Conservation (phyloP, 257 asterid genomes). For the Lycium ferocissimum region DNA sequence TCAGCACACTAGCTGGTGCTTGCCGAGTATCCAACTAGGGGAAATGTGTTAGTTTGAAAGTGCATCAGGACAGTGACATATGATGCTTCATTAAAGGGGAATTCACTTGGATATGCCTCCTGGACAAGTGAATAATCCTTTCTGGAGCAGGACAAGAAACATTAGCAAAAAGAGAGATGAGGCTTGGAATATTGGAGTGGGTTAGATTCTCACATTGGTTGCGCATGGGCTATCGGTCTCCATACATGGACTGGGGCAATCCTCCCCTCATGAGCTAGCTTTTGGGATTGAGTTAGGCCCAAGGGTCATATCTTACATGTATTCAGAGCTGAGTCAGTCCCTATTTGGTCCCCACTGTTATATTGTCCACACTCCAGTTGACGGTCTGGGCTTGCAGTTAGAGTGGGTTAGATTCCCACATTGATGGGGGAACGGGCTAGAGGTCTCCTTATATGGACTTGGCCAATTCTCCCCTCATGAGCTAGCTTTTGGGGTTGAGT, state of each 20-base stretch:
- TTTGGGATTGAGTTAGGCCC: not conserved
- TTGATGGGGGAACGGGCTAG: no score
- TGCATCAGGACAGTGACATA: not conserved
- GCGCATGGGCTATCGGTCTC: not conserved
- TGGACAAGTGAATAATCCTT: not conserved
- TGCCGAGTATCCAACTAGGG: not conserved
- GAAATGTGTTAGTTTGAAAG: not conserved
- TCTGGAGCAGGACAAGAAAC: not conserved
- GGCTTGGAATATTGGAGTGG: not conserved
- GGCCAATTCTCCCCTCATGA: not conserved
- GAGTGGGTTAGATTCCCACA: no score
- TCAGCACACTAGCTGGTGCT: not conserved
- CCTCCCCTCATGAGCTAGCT: not conserved
- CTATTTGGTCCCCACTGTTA: no score
- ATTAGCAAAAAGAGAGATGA: not conserved
- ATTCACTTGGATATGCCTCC: constrained; percentile 1
- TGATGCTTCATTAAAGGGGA: constrained; percentile 2
- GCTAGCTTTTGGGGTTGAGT: not conserved
- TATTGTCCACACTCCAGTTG: no score
- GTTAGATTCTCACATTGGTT: not conserved
- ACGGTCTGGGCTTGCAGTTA: no score
- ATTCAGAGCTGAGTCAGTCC: no score
- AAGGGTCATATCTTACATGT: not conserved
- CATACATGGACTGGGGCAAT: not conserved
- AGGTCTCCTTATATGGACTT: no score